Conservation (phyloP, 208 protist genomes). For the Kentomonas sorsogonicus region DNA sequence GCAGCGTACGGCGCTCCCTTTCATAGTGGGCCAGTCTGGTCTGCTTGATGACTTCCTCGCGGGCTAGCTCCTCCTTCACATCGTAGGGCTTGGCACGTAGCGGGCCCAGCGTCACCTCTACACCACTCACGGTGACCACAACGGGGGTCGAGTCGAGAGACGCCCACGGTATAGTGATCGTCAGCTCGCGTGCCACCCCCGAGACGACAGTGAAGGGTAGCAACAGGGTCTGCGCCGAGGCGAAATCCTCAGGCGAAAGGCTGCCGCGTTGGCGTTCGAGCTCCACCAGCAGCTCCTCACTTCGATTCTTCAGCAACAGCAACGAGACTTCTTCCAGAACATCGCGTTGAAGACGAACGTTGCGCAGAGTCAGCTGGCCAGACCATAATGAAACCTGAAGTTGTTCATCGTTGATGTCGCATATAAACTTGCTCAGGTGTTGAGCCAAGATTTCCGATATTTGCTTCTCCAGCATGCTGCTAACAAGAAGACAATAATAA, state of each 20-base stretch:
- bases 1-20: slow-evolving; percentile 13
- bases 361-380: slow-evolving; percentile 58
- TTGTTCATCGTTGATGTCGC: slow-evolving; percentile 67
- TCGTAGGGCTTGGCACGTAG: slow-evolving; percentile 46
- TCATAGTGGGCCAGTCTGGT: slow-evolving; percentile 56
- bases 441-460: slow-evolving; percentile 54
- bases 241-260: not conserved
- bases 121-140: slow-evolving; percentile 48
- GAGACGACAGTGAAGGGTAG: slow-evolving; percentile 69
- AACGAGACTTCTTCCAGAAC: slow-evolving; percentile 52
- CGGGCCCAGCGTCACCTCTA: slow-evolving; percentile 70
- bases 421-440: slow-evolving; percentile 65
- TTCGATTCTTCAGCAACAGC: slow-evolving; percentile 8
- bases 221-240: slow-evolving; percentile 44
- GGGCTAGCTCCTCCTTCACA: slow-evolving; percentile 44
- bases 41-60: slow-evolving; percentile 50
- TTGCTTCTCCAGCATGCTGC: slow-evolving; percentile 82
- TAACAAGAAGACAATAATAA: no score
- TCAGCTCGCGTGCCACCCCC: slow-evolving; percentile 55
- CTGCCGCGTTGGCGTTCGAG: not conserved
- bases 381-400: slow-evolving; percentile 78
- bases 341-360: slow-evolving; percentile 61
- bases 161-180: slow-evolving; percentile 72
- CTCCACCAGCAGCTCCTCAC: not conserved
- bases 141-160: slow-evolving; percentile 61